These are phyloP conservation scores for Dioscorea cayenensis DNA, from an alignment of 116 monocot species.

Conservation along the genomic window DNA sequence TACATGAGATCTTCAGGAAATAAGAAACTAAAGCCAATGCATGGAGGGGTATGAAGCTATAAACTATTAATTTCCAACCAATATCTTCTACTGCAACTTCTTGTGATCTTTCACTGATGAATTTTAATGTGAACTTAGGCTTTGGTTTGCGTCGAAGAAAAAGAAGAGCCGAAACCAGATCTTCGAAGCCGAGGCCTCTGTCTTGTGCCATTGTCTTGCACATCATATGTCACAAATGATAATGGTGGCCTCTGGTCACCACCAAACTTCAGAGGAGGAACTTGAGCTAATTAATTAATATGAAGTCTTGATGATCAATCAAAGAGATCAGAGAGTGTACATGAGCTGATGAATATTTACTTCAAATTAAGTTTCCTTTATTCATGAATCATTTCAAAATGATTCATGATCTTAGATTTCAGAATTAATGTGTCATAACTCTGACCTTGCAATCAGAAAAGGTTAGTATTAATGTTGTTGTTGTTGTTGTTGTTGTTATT, in stretches of 20 bases:
- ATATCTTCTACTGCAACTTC: neutral
- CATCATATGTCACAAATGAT: slow-evolving; percentile 39
- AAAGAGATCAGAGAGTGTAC: neutral
- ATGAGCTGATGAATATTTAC: neutral
- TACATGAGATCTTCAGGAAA: slow-evolving; percentile 46
- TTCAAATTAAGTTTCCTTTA: neutral
- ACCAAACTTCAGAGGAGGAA: slow-evolving; percentile 8
- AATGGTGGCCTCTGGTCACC: slow-evolving; percentile 16
- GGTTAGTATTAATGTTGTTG: neutral
- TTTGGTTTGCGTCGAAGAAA: slow-evolving; percentile 14
- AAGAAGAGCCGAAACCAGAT: slow-evolving; percentile 22
- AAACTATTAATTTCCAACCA: neutral
- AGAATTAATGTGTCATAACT: neutral
- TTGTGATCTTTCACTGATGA: neutral
- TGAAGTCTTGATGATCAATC: neutral
- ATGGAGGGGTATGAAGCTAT: slow-evolving; percentile 37
- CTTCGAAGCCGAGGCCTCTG: slow-evolving; percentile 64
- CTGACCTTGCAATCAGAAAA: neutral
- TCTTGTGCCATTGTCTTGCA: slow-evolving; percentile 59
- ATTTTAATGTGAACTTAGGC: neutral
- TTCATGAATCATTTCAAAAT: neutral
- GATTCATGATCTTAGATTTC: neutral
- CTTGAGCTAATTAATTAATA: neutral
- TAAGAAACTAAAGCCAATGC: slow-evolving; percentile 20
- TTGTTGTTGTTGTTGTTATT: neutral